Percentiles rank a stretch among this genome's conserved stretches.
These are phyloP conservation scores for Ogataea ramenticola DNA, from an alignment of 805 yeast genomes.

Conservation along the genomic window DNA sequence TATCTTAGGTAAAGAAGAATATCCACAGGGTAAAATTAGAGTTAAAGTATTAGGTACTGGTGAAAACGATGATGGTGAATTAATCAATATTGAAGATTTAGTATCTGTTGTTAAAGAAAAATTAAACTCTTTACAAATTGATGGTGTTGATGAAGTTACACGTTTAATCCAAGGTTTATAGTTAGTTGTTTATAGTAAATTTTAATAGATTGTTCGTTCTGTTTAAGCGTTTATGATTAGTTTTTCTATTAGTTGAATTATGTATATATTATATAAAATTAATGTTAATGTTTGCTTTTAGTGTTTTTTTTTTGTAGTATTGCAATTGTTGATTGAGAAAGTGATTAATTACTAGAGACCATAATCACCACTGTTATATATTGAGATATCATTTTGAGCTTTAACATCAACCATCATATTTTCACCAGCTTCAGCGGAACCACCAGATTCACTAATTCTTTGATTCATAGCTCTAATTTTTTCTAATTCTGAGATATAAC, in stretches of 20 bases:
- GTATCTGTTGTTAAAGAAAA: slow-evolving; percentile 38
- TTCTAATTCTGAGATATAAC: slow-evolving; percentile 76
- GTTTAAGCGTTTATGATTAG: too few species aligned
- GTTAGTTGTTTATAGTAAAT: too few species aligned
- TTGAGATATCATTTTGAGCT: slow-evolving; percentile 63
- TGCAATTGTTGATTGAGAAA: too few species aligned
- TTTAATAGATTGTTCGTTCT: too few species aligned
- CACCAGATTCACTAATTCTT: slow-evolving; percentile 38
- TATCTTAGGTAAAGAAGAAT: slow-evolving; percentile 94
- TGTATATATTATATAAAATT: background rate
- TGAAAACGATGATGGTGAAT: slow-evolving; percentile 79
- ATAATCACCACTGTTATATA: slow-evolving; percentile 52
- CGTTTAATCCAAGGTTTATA: slow-evolving; percentile 53
- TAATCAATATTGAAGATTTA: slow-evolving; percentile 56
- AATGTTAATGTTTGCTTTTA: too few species aligned
- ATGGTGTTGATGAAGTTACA: slow-evolving; percentile 58
- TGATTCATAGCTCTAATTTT: slow-evolving; percentile 74
- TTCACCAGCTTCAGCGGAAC: slow-evolving; percentile 20
- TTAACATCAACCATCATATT: slow-evolving; percentile 52
- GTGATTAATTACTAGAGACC: too few species aligned
- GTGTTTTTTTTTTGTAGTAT: too few species aligned
- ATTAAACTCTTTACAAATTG: slow-evolving; percentile 31
- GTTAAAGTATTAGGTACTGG: slow-evolving; percentile 88
- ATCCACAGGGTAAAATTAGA: slow-evolving; percentile 69
- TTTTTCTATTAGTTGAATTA: too few species aligned